Base-by-base conservation (phyloP, 169 alveolate genomes). In the Babesia caballi region DNA sequence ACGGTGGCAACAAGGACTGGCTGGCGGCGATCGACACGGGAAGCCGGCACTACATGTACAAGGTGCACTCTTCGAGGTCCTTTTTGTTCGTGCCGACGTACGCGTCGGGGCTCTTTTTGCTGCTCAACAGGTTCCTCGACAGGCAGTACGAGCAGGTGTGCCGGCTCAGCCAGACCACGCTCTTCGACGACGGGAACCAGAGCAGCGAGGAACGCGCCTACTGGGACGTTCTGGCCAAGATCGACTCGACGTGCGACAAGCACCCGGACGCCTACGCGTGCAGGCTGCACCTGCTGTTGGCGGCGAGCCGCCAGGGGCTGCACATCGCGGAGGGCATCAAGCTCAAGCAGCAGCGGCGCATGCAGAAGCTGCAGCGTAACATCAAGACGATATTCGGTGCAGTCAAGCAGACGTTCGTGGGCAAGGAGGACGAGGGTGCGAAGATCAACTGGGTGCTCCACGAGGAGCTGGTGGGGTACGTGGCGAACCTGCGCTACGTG, bases 131-230 rank as follows among this genome's bases (percentile, higher is more conserved):
- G 72, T 71, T 81, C 74, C 73, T 81, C 46, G 84, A 71, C 42
- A 56, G 84, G 49, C 84, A 81, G 72, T 81, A 81, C 57, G 88
- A 69, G 32, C 84, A 81, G 78, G 88, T 71, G 28, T 81, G 88
- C 74, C 56, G 78, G 19, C 67, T 81, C 49, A 81, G 83, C 38
- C 0, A 46, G 41, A 57, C 63, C 38, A 61, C 68, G 23, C 52
- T 66, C 68, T 69, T 81, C 42, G 88, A 81, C 40, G 71, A 66
- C 57, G 88, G 66, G 19, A 38, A 41, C 40, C 67, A 42, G 17
- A 51, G 46, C 61, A 53, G 63, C 40, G 86, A 78, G 50, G 76
- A 67, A 38, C 58, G 58, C 9, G 73, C 72, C 1, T 78, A 35
- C 68, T 78, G 86, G 86, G 76, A 67, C n/a, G 65, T 78, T 6